These are phyloP conservation scores for Tricharina praecox DNA, from an alignment of 495 filamentous ascomycete species.

Conservation along the genomic window DNA sequence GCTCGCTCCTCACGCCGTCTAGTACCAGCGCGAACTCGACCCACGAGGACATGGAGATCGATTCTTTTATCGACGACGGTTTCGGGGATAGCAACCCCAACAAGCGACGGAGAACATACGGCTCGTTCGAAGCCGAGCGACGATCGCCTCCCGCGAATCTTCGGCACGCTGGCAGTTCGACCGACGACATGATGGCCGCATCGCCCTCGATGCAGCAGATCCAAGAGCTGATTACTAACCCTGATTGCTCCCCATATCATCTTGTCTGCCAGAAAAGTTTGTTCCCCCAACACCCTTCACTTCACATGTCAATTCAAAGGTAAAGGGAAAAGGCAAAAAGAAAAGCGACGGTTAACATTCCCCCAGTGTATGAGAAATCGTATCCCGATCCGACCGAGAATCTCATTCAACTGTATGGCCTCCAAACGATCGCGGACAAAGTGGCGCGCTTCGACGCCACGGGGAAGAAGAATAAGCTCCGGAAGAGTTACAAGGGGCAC, in stretches of 20 bases:
- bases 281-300: constrained; percentile 14
- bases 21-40: constrained; percentile 27
- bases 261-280: constrained; percentile 25
- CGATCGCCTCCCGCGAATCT: constrained; percentile 12
- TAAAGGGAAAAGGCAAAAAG: too few species aligned
- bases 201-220: constrained; percentile 4
- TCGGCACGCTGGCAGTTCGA: constrained; percentile 1
- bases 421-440: constrained; percentile 42
- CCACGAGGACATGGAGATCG: constrained; percentile 30
- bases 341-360: constrained; percentile 26
- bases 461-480: constrained; percentile 53
- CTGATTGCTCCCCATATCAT: constrained; percentile 24
- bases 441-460: constrained; percentile 48
- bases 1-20: constrained; percentile 28
- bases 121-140: constrained; percentile 1
- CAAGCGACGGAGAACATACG: constrained; percentile 25
- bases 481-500: constrained; percentile 60
- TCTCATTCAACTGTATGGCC: constrained; percentile 45
- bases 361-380: constrained; percentile 30
- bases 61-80: too few species aligned
- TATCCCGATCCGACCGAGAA: constrained; percentile 44
- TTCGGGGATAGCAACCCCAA: constrained; percentile 12
- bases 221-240: constrained; percentile 22
- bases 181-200: not conserved
- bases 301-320: too few species aligned